Evolutionary conservation across 805 yeast genomes (phyloP).

Genomic region (Kuraishia molischiana): DNA sequence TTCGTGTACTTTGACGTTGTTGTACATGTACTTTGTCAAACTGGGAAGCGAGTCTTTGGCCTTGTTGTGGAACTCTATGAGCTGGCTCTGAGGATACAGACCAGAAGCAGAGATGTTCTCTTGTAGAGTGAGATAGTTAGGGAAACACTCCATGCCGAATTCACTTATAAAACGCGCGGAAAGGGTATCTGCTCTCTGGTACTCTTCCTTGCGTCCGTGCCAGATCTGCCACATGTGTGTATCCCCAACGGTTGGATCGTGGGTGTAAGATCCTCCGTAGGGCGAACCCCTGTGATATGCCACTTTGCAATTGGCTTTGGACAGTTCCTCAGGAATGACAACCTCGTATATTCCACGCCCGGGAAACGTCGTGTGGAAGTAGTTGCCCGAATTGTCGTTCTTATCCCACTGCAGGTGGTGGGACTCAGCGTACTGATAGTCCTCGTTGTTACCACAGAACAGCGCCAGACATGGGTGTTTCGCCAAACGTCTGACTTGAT

Average conservation of each 20-base stretch:
- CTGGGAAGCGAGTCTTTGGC: constrained; percentile 37
- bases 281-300: constrained; percentile 41
- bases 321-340: constrained; percentile 25
- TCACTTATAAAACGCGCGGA: constrained; percentile 42
- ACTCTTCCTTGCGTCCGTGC: constrained; percentile 41
- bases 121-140: constrained; percentile 23
- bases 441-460: constrained; percentile 37
- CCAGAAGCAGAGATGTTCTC: constrained; percentile 24
- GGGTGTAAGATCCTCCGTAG: constrained; percentile 24
- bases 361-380: constrained; percentile 28
- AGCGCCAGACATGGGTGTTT: constrained; percentile 28
- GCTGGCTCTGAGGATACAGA: constrained; percentile 31
- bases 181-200: constrained; percentile 36
- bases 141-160: constrained; percentile 43
- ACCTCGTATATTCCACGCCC: constrained; percentile 32
- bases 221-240: constrained; percentile 48
- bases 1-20: constrained; percentile 22
- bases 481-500: constrained; percentile 31
- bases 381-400: constrained; percentile 15
- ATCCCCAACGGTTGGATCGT: constrained; percentile 27
- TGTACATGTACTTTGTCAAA: constrained; percentile 34
- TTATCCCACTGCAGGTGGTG: constrained; percentile 19
- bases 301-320: constrained; percentile 9
- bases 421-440: constrained; percentile 34
- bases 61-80: constrained; percentile 37